These are phyloP conservation scores for Candida manassasensis DNA, from an alignment of 805 yeast genomes.

Conservation along the genomic window DNA sequence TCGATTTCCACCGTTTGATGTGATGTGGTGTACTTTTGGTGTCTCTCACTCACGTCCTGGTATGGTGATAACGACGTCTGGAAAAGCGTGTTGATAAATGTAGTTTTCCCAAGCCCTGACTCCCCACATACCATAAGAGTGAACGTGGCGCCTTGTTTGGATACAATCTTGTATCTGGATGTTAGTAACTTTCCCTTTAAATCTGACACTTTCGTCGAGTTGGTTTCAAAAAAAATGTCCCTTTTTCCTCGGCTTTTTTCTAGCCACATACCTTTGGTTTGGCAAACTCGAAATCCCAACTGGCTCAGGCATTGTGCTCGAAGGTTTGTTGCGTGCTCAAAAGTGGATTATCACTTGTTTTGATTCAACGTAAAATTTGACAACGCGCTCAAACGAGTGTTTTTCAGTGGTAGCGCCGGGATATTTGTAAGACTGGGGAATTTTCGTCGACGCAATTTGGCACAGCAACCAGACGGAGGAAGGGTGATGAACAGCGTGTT, in stretches of 20 bases:
- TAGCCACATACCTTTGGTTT: slow-evolving; percentile 58
- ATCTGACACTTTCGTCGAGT: not conserved
- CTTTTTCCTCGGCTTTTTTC: too few relatives aligned
- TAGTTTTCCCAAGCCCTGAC: slow-evolving; percentile 88
- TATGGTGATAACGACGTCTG: slow-evolving; percentile 65
- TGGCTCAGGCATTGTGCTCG: slow-evolving; percentile 42
- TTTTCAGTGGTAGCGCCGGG: slow-evolving; percentile 3
- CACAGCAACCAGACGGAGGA: too few relatives aligned
- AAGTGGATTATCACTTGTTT: slow-evolving; percentile 3
- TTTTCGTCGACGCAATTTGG: too few relatives aligned
- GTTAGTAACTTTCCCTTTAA: slow-evolving; percentile 4
- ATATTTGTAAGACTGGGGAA: too few relatives aligned
- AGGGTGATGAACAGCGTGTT: too few relatives aligned
- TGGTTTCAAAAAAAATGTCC: too few relatives aligned
- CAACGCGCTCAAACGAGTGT: slow-evolving; percentile 1
- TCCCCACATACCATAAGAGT: slow-evolving; percentile 89
- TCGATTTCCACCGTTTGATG: slow-evolving; percentile 75
- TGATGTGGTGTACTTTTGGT: slow-evolving; percentile 49
- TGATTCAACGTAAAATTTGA: slow-evolving; percentile 4
- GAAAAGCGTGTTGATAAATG: slow-evolving; percentile 81
- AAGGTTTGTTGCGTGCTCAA: not conserved
- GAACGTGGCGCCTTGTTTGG: slow-evolving; percentile 70
- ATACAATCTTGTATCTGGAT: slow-evolving; percentile 63
- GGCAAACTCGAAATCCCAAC: slow-evolving; percentile 72
- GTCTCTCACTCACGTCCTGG: slow-evolving; percentile 50